A percentile compares a stretch with the other conserved stretches of the same genome.
These are phyloP conservation scores for Pseudogymnoascus sp. DNA, from an alignment of 2,329 filamentous ascomycete species.

Conservation along the genomic window DNA sequence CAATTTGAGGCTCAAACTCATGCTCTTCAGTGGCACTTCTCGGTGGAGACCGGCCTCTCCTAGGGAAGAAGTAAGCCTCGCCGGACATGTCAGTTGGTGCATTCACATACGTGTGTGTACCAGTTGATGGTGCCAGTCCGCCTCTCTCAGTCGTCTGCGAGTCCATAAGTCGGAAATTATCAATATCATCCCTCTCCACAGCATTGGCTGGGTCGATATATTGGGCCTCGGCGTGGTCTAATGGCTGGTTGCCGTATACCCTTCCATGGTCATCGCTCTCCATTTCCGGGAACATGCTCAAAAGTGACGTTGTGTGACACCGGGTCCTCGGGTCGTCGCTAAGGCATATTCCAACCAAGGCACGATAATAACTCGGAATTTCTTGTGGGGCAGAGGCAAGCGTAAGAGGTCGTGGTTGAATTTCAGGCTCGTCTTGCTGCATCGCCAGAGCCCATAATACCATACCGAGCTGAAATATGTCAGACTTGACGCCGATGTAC, in stretches of 20 bases:
- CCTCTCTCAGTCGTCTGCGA: conserved; percentile 9
- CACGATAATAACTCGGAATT: conserved; percentile 72
- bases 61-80: conserved; percentile 22
- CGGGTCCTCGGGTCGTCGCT: conserved; percentile 65
- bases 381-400: conserved; percentile 45
- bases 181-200: conserved; percentile 11
- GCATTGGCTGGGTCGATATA: conserved; percentile 11
- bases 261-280: background rate
- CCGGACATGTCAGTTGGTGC: conserved; percentile 22
- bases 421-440: conserved; percentile 83
- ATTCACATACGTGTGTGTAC: conserved; percentile 20
- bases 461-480: conserved; percentile 95
- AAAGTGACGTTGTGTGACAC: conserved; percentile 63
- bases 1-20: background rate
- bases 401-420: conserved; percentile 61
- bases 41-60: conserved; percentile 27
- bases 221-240: background rate
- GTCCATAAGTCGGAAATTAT: conserved; percentile 7
- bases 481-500: conserved; percentile 97
- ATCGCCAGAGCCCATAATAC: conserved; percentile 87
- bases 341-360: conserved; percentile 70
- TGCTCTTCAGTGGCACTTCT: background rate
- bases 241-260: background rate
- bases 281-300: conserved; percentile 56
- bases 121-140: conserved; percentile 11